These are phyloP conservation scores for Neophaeococcomyces mojaviensis DNA, from an alignment of 2,329 filamentous ascomycete genomes.

Conservation along the genomic window DNA sequence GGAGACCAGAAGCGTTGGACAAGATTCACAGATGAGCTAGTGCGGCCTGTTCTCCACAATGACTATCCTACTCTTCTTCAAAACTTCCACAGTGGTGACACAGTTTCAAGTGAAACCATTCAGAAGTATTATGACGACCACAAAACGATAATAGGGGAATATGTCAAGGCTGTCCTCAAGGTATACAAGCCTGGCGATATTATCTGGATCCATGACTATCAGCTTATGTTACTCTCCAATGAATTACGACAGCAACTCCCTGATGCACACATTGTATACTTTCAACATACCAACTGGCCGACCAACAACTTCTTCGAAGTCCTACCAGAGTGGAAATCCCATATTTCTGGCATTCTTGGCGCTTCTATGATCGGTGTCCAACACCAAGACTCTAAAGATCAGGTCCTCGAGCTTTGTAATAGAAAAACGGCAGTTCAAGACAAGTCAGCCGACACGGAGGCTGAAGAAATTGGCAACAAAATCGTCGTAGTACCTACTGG, in stretches of 20 bases:
- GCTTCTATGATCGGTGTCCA: slow-evolving; percentile 94
- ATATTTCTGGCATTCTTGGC: slow-evolving; percentile 81
- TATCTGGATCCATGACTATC: slow-evolving; percentile 89
- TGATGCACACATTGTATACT: slow-evolving; percentile 91
- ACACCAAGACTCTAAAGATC: slow-evolving; percentile 87
- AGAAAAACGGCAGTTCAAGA: slow-evolving; percentile 85
- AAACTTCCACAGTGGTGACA: slow-evolving; percentile 92
- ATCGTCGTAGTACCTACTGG: slow-evolving; percentile 93
- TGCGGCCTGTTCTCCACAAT: too few relatives aligned
- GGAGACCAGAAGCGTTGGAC: slow-evolving; percentile 83
- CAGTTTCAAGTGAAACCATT: slow-evolving; percentile 74
- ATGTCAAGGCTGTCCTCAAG: slow-evolving; percentile 80
- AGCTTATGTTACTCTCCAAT: slow-evolving; percentile 80
- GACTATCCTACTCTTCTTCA: too few relatives aligned
- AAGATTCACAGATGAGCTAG: slow-evolving; percentile 78
- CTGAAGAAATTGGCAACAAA: slow-evolving; percentile 79
- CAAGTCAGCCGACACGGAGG: slow-evolving; percentile 75
- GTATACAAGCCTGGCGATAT: slow-evolving; percentile 89
- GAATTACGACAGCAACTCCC: slow-evolving; percentile 79
- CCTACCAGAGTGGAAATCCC: slow-evolving; percentile 77
- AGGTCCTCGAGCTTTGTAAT: slow-evolving; percentile 91
- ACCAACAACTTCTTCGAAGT: slow-evolving; percentile 93
- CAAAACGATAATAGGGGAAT: slow-evolving; percentile 84
- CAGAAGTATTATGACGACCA: slow-evolving; percentile 86
- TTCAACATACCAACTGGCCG: slow-evolving; percentile 87